Percentiles rank a stretch among this genome's conserved stretches.
These are phyloP conservation scores for Aphanoascus verrucosus DNA, from an alignment of 2,329 filamentous ascomycete species.

Conservation along the genomic window DNA sequence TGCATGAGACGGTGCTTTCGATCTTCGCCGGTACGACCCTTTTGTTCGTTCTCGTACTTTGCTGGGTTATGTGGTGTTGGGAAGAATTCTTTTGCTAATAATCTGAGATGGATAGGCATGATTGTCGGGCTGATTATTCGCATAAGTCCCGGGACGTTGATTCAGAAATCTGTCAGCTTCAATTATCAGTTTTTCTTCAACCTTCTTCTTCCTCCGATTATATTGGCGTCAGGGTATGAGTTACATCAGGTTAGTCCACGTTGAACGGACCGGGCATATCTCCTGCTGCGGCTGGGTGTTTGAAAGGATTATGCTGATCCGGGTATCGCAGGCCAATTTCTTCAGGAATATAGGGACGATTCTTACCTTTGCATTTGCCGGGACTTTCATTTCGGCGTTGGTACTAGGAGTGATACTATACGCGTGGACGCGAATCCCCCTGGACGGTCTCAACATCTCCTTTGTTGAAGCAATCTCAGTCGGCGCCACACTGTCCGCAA, in stretches of 20 bases:
- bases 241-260: constrained; percentile 60
- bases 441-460: constrained; percentile 73
- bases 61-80: not conserved
- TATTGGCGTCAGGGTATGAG: constrained; percentile 93
- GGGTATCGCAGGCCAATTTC: constrained; percentile 63
- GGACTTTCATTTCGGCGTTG: constrained; percentile 94
- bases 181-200: constrained; percentile 99
- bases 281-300: not conserved
- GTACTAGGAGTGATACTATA: constrained; percentile 82
- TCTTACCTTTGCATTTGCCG: constrained; percentile 91
- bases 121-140: constrained; percentile 82
- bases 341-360: constrained; percentile 97
- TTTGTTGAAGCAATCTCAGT: constrained; percentile 96
- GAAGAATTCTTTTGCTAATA: not conserved
- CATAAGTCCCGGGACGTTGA: constrained; percentile 67
- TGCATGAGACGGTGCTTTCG: constrained; percentile 95
- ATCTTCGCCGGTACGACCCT: constrained; percentile 71
- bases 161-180: constrained; percentile 87
- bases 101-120: constrained; percentile 56
- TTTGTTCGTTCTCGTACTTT: not conserved
- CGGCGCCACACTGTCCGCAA: constrained; percentile 89
- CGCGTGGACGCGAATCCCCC: constrained; percentile 75
- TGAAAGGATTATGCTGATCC: constrained; percentile 1
- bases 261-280: not conserved
- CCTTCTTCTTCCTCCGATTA: constrained; percentile 93